Conservation (phyloP, 2,329 filamentous ascomycete species). For the Neofusicoccum ribis region DNA sequence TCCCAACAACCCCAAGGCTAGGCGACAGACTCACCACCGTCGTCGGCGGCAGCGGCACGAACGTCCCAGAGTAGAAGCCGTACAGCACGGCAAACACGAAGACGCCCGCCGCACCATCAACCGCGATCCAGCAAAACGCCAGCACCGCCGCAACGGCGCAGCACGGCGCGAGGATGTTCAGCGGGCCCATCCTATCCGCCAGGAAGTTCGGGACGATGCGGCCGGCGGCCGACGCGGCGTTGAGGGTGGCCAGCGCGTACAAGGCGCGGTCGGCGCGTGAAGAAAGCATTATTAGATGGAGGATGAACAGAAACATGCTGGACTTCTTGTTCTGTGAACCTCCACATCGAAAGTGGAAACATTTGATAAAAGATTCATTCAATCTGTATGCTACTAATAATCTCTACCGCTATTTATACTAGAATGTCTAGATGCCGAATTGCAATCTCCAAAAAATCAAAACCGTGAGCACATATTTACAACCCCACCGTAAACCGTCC, state of each 20-base stretch:
- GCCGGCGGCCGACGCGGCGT: constrained; percentile 54
- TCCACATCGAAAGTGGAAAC: too few species aligned
- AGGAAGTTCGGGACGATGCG: constrained; percentile 48
- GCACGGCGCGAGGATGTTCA: constrained; percentile 50
- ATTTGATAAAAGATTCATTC: too few species aligned
- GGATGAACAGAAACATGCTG: too few species aligned
- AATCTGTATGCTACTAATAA: too few species aligned
- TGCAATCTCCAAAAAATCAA: too few species aligned
- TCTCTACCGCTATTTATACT: too few species aligned
- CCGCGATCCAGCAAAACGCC: constrained; percentile 1
- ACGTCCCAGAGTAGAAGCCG: constrained; percentile 51
- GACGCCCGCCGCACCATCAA: constrained; percentile 29
- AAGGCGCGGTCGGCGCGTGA: constrained; percentile 56
- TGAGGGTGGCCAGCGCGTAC: constrained; percentile 69
- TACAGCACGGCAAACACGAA: constrained; percentile 47
- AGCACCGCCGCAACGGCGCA: constrained; percentile 24
- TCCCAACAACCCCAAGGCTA: constrained; percentile 44
- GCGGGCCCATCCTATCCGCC: constrained; percentile 45
- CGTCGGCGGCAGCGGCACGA: constrained; percentile 48
- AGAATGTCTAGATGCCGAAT: too few species aligned
- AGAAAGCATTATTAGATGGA: too few species aligned
- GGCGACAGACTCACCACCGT: constrained; percentile 48
- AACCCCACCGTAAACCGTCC: too few species aligned
- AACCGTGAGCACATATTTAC: too few species aligned
- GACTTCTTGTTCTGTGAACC: too few species aligned